Evolutionary conservation across 1,284 basidiomycete genomes (phyloP).

Genomic region (Austroboletus olivaceoglutinosus): DNA sequence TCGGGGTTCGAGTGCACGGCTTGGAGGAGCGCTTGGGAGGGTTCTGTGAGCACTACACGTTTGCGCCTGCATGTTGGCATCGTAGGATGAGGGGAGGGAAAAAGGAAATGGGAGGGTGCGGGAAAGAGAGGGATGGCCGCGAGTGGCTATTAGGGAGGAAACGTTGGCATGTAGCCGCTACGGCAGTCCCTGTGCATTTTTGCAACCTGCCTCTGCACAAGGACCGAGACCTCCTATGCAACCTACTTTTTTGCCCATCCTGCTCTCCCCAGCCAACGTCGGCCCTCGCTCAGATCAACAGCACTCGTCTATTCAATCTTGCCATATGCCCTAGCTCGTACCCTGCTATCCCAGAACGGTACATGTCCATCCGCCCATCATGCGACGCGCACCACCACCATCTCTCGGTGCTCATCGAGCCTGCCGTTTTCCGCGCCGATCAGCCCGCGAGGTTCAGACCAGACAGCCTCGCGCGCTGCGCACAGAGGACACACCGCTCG

Average conservation of each 20-base stretch:
- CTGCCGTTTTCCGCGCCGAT: neutral
- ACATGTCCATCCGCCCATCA: constrained; percentile 6
- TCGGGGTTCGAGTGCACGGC: constrained; percentile 59
- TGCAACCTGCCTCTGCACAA: constrained; percentile 28
- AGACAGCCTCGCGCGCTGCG: constrained; percentile 1
- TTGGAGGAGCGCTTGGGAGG: constrained; percentile 64
- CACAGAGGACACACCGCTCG: neutral
- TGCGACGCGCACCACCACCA: constrained; percentile 14
- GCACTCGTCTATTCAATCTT: constrained; percentile 9
- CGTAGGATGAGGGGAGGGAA: constrained; percentile 25
- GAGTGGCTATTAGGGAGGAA: constrained; percentile 42
- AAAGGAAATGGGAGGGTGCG: constrained; percentile 31
- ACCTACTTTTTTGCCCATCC: constrained; percentile 3
- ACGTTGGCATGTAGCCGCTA: constrained; percentile 39
- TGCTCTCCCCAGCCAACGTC: constrained; percentile 2
- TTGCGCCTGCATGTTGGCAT: constrained; percentile 93
- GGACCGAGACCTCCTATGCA: constrained; percentile 17
- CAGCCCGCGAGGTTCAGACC: constrained; percentile 1
- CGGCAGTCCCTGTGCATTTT: constrained; percentile 39
- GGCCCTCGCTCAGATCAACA: constrained; percentile 2
- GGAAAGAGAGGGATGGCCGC: constrained; percentile 38
- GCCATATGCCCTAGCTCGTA: neutral
- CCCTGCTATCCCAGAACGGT: neutral
- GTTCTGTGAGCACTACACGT: constrained; percentile 83
- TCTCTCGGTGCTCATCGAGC: constrained; percentile 3